Conservation (phyloP, 2,329 filamentous ascomycete species). For the Triangularia setosa region DNA sequence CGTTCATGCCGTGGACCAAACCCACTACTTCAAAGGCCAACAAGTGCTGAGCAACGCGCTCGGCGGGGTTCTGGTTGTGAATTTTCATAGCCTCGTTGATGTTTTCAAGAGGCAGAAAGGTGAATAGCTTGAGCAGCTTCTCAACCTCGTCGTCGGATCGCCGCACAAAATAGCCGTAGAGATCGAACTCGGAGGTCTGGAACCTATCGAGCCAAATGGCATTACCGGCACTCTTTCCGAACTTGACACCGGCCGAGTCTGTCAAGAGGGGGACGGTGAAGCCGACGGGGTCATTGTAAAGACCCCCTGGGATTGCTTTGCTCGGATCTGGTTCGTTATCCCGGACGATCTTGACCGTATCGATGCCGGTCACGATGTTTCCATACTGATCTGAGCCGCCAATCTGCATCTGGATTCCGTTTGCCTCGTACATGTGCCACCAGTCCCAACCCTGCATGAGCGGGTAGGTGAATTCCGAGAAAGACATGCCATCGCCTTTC, state of each 20-base stretch:
- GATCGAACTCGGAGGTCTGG: conserved; percentile 76
- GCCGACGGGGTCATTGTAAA: conserved; percentile 64
- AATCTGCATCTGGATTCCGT: conserved; percentile 76
- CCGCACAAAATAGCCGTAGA: conserved; percentile 87
- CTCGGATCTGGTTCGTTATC: conserved; percentile 41
- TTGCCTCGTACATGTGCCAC: conserved; percentile 73
- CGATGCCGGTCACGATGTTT: conserved; percentile 88
- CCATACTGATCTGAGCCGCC: conserved; percentile 95
- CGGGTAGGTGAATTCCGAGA: conserved; percentile 90
- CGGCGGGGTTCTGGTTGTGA: conserved; percentile 64
- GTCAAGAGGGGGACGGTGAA: conserved; percentile 90
- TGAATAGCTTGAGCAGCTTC: conserved; percentile 81
- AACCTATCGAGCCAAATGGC: conserved; percentile 86
- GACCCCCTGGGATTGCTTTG: conserved; percentile 28
- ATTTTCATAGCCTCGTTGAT: conserved; percentile 65
- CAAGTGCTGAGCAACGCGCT: conserved; percentile 74
- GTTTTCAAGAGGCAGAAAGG: conserved; percentile 70
- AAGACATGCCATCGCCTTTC: conserved; percentile 88
- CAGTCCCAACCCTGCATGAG: conserved; percentile 95
- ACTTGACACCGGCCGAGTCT: conserved; percentile 79
- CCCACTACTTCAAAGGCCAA: conserved; percentile 79
- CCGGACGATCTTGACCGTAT: conserved; percentile 74
- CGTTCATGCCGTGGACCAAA: conserved; percentile 67
- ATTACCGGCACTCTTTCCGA: conserved; percentile 92
- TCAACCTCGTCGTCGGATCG: conserved; percentile 79